A percentile compares a stretch with the other conserved stretches of the same genome.
phyloP scores from a whole-genome alignment of 257 asterid genomes.

The Linaria vulgaris region DNA sequence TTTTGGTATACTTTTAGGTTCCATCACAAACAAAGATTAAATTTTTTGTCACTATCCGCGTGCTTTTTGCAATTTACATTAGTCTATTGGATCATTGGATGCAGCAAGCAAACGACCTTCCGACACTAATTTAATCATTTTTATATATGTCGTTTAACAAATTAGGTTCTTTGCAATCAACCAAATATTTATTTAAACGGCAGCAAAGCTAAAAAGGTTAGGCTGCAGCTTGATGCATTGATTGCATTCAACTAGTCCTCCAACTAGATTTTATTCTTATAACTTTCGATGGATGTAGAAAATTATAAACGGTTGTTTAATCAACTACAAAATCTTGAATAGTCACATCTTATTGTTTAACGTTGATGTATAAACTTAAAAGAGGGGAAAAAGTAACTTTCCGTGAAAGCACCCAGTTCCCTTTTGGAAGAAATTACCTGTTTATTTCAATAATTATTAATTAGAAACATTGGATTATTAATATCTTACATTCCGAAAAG shows the following conservation, averaged over 20 bases:
- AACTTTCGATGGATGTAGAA: not conserved
- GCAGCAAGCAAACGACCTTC: slow-evolving; percentile 16
- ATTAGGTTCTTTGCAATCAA: slow-evolving; percentile 36
- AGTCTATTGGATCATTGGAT: slow-evolving; percentile 26
- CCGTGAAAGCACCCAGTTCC: no score
- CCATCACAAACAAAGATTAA: not conserved
- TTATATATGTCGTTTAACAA: slow-evolving; percentile 31
- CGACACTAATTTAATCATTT: slow-evolving; percentile 18
- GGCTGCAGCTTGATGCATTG: slow-evolving; percentile 14
- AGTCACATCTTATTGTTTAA: not conserved
- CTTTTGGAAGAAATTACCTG: no score
- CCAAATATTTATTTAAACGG: slow-evolving; percentile 21
- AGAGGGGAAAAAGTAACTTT: no score
- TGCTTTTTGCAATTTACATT: slow-evolving; percentile 27
- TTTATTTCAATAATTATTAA: no score
- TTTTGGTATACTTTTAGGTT: not conserved
- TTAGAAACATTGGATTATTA: no score
- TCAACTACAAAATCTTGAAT: not conserved
- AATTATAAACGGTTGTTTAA: no score
- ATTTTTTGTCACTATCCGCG: slow-evolving; percentile 32
- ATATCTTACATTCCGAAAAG: no score
- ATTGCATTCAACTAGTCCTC: not conserved
- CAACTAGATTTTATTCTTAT: not conserved
- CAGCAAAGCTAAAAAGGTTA: slow-evolving; percentile 7
- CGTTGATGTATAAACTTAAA: no score